A percentile compares a stretch with the other conserved stretches of the same genome.
These are phyloP conservation scores for Triangularia verruculosa DNA, from an alignment of 2,329 filamentous ascomycete genomes.

Conservation along the genomic window DNA sequence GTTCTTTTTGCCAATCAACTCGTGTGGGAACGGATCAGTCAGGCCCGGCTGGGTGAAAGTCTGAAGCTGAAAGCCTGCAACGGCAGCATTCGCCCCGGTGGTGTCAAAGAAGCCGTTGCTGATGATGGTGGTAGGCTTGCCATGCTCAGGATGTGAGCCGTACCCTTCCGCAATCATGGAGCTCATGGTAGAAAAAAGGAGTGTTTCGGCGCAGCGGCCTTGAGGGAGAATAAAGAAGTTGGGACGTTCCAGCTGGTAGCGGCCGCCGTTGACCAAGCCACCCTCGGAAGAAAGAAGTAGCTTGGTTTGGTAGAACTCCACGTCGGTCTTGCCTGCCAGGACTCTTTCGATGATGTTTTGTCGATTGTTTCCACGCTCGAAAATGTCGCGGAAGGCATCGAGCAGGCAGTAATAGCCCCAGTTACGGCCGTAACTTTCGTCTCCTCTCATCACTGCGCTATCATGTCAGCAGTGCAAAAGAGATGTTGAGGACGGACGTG, in stretches of 20 bases:
- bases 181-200: slow-evolving; percentile 4
- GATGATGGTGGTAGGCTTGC: neutral
- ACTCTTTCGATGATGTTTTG: neutral
- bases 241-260: slow-evolving; percentile 5
- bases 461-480: neutral
- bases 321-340: slow-evolving; percentile 2
- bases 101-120: slow-evolving; percentile 9
- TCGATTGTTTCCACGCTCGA: slow-evolving; percentile 2
- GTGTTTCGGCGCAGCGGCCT: slow-evolving; percentile 4
- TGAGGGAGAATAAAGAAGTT: slow-evolving; percentile 9
- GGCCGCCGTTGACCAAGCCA: slow-evolving; percentile 6
- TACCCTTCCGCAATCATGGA: slow-evolving; percentile 1
- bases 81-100: neutral
- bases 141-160: neutral
- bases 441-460: slow-evolving; percentile 1
- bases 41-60: slow-evolving; percentile 2
- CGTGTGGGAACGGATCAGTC: neutral
- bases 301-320: slow-evolving; percentile 2
- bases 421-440: slow-evolving; percentile 8
- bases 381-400: slow-evolving; percentile 6
- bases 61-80: slow-evolving; percentile 2
- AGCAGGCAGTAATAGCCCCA: slow-evolving; percentile 9
- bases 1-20: slow-evolving; percentile 2
- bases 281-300: neutral
- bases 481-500: neutral